Evolutionary conservation across 495 filamentous ascomycete species (phyloP), one percentile per base, ranked within the genome.

Genomic region (Hypomontagnella monticulosa): DNA sequence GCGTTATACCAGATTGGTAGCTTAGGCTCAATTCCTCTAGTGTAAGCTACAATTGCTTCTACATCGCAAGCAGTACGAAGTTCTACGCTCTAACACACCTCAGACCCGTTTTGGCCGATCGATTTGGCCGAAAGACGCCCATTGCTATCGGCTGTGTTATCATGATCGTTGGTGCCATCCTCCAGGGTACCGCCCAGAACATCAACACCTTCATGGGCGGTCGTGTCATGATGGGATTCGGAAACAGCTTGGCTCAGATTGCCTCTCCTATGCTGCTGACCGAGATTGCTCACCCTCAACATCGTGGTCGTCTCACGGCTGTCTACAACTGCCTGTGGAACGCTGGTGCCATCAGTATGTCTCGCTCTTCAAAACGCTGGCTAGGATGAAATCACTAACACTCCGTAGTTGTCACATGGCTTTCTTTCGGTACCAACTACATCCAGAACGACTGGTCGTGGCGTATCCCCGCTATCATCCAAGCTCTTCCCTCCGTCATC

Each of bases 1-100:
- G 85, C 86, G n/a, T 81, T 90, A 69, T 88, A 90, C 81, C 85
- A 87, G 64, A 84, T 90, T 57, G 88, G 88, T 58, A 85, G 81
- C 54, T 80, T 91, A 62, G 78, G 77, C 38, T 87, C 87, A 20
- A 86, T 90, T 47, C 88, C 88, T 30, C 70, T 88, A 7, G 87
- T 89, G 83, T 86, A 76, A 74, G 83, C 72, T 12, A 10, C 11
- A 50, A 27, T 7, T n/a, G 0, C 43, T 48, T 18, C 8, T 12
- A 3, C 23, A 15, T n/a, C 34, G 10, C n/a, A 14, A 1, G n/a
- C 5, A 11, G n/a, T 8, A 3, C 12, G 7, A 16, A n/a, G 16
- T n/a, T 41, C 20, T 10, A 41, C 30, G 19, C 6, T 57, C 76
- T 77, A 37, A 76, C 66, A 5, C 18, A 11, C n/a, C 20, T 3